Percentiles rank a stretch among this genome's conserved stretches.
Conservation (phyloP, 2,329 filamentous ascomycete species). For the Sporothrix sp. region DNA sequence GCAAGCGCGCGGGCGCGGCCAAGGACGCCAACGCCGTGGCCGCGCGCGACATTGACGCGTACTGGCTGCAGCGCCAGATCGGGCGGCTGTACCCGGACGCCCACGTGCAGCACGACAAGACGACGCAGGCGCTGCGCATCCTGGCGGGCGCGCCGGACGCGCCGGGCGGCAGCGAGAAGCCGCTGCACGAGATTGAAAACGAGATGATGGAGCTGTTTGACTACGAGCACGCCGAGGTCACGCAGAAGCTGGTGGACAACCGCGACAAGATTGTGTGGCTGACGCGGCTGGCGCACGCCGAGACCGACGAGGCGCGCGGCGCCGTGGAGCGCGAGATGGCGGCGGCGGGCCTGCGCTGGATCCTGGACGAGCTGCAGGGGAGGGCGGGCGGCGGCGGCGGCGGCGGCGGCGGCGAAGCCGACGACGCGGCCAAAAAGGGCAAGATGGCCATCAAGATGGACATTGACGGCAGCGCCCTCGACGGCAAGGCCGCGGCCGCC, state of each 20-base stretch:
- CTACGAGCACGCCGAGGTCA: slow-evolving; percentile 89
- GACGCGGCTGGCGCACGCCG: slow-evolving; percentile 73
- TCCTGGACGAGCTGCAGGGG: slow-evolving; percentile 79
- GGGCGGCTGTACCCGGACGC: slow-evolving; percentile 82
- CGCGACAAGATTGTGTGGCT: slow-evolving; percentile 94
- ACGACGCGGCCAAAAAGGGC: too few species aligned
- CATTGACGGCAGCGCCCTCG: slow-evolving; percentile 60
- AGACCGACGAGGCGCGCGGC: slow-evolving; percentile 64
- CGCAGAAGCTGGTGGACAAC: slow-evolving; percentile 84
- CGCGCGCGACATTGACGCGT: slow-evolving; percentile 89
- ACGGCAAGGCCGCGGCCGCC: slow-evolving; percentile 32
- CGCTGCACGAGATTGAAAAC: slow-evolving; percentile 89
- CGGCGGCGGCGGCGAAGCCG: slow-evolving; percentile 39
- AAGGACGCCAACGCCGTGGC: slow-evolving; percentile 56
- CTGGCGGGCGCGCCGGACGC: slow-evolving; percentile 66
- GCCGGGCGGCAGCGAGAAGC: slow-evolving; percentile 67
- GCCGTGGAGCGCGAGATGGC: slow-evolving; percentile 85
- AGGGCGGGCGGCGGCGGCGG: slow-evolving; percentile 45
- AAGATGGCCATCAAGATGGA: slow-evolving; percentile 94
- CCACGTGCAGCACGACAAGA: slow-evolving; percentile 89
- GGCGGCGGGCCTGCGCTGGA: slow-evolving; percentile 74
- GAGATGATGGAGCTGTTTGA: slow-evolving; percentile 98
- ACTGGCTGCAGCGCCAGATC: slow-evolving; percentile 92
- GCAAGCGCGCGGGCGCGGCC: slow-evolving; percentile 35
- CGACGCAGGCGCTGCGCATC: slow-evolving; percentile 70